phyloP scores from a whole-genome alignment of 768 basidiomycete genomes.

The Russula emetica region DNA sequence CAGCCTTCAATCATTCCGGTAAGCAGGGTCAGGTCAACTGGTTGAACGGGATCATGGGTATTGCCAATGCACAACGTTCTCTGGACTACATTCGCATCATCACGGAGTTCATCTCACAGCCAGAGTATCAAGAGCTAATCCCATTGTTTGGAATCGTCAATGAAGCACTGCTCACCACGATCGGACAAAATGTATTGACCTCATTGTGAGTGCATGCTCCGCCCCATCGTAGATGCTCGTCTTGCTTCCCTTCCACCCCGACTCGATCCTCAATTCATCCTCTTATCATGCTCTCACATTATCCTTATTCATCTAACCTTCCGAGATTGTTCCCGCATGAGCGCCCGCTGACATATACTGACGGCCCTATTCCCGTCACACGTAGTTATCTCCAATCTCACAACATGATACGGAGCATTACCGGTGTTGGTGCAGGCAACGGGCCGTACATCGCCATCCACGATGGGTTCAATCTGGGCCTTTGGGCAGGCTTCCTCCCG shows the following conservation, averaged over 20 bases:
- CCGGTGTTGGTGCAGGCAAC: conserved; percentile 65
- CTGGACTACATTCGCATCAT: conserved; percentile 74
- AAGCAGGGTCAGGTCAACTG: conserved; percentile 60
- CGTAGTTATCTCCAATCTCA: conserved; percentile 55
- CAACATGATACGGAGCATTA: conserved; percentile 68
- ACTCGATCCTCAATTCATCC: background rate
- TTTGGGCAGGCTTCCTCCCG: conserved; percentile 42
- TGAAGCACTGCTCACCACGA: conserved; percentile 51
- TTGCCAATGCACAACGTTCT: conserved; percentile 82
- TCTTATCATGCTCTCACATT: conserved; percentile 3
- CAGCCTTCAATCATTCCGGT: conserved; percentile 59
- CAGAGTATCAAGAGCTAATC: conserved; percentile 61
- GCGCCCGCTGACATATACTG: conserved; percentile 4
- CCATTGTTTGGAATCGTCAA: conserved; percentile 63
- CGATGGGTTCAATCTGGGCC: conserved; percentile 50
- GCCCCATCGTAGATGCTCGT: conserved; percentile 32
- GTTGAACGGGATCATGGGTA: conserved; percentile 72
- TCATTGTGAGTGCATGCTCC: conserved; percentile 50
- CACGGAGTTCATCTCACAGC: conserved; percentile 79
- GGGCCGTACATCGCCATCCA: conserved; percentile 55
- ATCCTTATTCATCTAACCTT: conserved; percentile 1
- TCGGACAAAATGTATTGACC: conserved; percentile 54
- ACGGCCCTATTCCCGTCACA: conserved; percentile 37
- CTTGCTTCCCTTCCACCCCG: conserved; percentile 4
- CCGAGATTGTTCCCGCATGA: background rate